phyloP scores from a whole-genome alignment of 345 rosid species.

The Acer yangbiense region DNA sequence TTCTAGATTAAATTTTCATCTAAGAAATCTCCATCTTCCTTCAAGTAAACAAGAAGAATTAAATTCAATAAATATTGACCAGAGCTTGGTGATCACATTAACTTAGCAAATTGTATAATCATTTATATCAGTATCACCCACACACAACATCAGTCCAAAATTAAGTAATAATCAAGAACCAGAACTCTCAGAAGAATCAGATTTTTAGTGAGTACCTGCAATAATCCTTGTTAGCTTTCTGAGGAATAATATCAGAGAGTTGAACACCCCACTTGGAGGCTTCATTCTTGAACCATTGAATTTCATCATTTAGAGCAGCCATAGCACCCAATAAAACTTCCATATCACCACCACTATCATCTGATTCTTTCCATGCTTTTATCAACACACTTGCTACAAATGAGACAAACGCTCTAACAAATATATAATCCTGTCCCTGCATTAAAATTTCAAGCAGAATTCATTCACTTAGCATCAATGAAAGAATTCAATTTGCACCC shows the following conservation, averaged over 20 bases:
- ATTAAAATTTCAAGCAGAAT: not conserved
- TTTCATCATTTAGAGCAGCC: conserved; percentile 66
- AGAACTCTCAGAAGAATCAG: not conserved
- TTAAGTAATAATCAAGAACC: not conserved
- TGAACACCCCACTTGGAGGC: conserved; percentile 71
- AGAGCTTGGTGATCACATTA: not conserved
- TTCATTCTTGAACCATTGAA: conserved; percentile 78
- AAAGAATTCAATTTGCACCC: not conserved
- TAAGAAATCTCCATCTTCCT: not conserved
- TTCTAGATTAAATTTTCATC: not conserved
- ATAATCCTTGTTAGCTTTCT: conserved; percentile 55
- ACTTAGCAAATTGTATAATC: not conserved
- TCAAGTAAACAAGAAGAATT: not conserved
- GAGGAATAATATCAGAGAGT: conserved; percentile 53
- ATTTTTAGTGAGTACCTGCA: conserved; percentile 44
- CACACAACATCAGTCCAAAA: not conserved
- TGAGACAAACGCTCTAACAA: conserved; percentile 73
- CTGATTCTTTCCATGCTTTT: conserved; percentile 66
- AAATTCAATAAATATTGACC: not conserved
- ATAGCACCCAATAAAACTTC: conserved; percentile 71
- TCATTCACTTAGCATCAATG: no score
- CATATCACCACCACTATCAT: conserved; percentile 51
- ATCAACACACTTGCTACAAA: conserved; percentile 68
- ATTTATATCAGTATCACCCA: not conserved
- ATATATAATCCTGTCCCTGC: conserved; percentile 87